Evolutionary conservation across 495 filamentous ascomycete genomes (phyloP).

Genomic region (Neurospora hispaniola): DNA sequence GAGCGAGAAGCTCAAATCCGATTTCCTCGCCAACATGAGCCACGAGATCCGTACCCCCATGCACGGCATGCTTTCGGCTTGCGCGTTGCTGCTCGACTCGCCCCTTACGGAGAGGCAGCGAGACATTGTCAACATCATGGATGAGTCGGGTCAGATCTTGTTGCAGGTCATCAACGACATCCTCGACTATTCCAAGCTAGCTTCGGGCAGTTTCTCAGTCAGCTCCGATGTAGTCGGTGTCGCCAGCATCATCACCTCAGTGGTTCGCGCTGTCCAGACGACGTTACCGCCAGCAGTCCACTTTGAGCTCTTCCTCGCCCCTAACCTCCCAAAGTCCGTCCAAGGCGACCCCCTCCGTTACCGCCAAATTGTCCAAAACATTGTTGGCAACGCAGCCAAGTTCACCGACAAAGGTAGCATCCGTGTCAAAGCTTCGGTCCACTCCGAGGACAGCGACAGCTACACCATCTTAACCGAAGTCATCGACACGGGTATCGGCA

Average conservation of each 20-base stretch:
- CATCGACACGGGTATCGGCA: slow-evolving; percentile 67
- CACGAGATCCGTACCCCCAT: slow-evolving; percentile 45
- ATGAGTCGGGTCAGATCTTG: slow-evolving; percentile 36
- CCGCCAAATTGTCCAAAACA: slow-evolving; percentile 39
- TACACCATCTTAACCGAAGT: slow-evolving; percentile 50
- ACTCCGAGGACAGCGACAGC: slow-evolving; percentile 28
- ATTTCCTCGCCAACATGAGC: slow-evolving; percentile 55
- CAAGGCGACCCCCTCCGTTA: slow-evolving; percentile 38
- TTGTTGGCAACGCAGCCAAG: slow-evolving; percentile 37
- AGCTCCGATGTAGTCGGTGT: slow-evolving; percentile 33
- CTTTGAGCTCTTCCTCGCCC: slow-evolving; percentile 28
- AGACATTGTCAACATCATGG: slow-evolving; percentile 37
- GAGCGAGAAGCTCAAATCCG: slow-evolving; percentile 51
- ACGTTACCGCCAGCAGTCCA: slow-evolving; percentile 23
- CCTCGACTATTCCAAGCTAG: slow-evolving; percentile 41
- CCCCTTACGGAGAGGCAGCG: slow-evolving; percentile 26
- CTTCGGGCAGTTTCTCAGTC: slow-evolving; percentile 36
- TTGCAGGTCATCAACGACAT: slow-evolving; percentile 43
- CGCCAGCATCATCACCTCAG: slow-evolving; percentile 38
- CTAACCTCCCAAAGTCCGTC: slow-evolving; percentile 28
- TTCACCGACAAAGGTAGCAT: slow-evolving; percentile 39
- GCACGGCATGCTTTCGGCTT: slow-evolving; percentile 42
- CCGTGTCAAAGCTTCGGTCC: slow-evolving; percentile 18
- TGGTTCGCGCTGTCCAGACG: slow-evolving; percentile 37
- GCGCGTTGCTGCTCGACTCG: slow-evolving; percentile 34